Conservation (phyloP, 2,329 filamentous ascomycete species). For the Pyricularia pennisetigena region DNA sequence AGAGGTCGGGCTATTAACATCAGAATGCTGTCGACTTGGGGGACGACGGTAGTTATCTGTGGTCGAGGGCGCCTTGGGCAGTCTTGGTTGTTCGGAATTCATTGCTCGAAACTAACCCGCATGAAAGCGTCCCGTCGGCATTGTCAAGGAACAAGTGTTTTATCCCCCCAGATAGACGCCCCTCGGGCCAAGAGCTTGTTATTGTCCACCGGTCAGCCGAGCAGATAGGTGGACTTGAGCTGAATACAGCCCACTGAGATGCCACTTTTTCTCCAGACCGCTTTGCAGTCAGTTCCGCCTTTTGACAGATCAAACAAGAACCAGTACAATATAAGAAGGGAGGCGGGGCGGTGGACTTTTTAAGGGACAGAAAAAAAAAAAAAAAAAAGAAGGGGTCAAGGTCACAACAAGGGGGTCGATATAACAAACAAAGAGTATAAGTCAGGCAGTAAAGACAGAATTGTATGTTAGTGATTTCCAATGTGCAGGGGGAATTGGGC, state of each 20-base stretch:
- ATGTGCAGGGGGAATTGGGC: background rate
- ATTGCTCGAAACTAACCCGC: background rate
- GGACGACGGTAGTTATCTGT: background rate
- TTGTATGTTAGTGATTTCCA: background rate
- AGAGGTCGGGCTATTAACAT: background rate
- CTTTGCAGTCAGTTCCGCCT: background rate
- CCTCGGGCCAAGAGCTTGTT: background rate
- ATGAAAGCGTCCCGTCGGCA: background rate
- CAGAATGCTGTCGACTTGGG: background rate
- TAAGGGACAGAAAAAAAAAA: too few species aligned
- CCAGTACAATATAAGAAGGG: background rate
- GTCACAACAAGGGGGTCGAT: background rate
- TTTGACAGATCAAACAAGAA: background rate
- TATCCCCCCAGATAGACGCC: background rate
- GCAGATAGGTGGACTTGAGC: background rate
- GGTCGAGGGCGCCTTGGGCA: background rate
- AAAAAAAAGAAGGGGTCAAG: background rate
- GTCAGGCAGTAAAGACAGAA: background rate
- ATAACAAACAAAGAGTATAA: background rate
- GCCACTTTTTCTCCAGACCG: background rate
- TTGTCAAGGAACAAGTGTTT: background rate
- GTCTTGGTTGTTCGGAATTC: background rate
- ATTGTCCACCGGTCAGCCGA: background rate
- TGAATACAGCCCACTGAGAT: background rate
- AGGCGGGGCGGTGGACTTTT: background rate